These are phyloP conservation scores for Mycena rebaudengoi DNA, from an alignment of 768 basidiomycete species.

Conservation along the genomic window DNA sequence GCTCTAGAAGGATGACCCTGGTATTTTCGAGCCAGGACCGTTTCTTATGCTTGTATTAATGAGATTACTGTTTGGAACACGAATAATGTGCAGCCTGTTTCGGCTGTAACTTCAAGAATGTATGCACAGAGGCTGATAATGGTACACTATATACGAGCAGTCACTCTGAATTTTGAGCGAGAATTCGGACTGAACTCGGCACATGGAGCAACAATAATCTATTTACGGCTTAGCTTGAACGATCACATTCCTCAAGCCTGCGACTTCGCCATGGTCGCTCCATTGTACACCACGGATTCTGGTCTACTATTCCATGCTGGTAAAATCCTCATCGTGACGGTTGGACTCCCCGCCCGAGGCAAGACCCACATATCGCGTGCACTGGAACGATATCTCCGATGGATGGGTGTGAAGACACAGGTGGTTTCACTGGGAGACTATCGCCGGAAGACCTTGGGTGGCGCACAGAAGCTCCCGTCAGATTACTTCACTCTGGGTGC, in stretches of 20 bases:
- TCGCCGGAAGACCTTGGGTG: slow-evolving; percentile 87
- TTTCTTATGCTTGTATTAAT: neutral
- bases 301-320: slow-evolving; percentile 91
- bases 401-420: slow-evolving; percentile 97
- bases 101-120: too few relatives aligned
- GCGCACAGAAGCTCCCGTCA: slow-evolving; percentile 84
- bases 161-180: too few relatives aligned
- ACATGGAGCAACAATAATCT: too few relatives aligned
- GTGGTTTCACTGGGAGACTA: slow-evolving; percentile 97
- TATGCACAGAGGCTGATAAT: too few relatives aligned
- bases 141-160: too few relatives aligned
- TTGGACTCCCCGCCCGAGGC: slow-evolving; percentile 93
- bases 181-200: too few relatives aligned
- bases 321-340: slow-evolving; percentile 92
- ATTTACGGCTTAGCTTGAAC: too few relatives aligned
- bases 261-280: slow-evolving; percentile 91
- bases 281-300: slow-evolving; percentile 91
- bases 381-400: slow-evolving; percentile 95
- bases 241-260: too few relatives aligned
- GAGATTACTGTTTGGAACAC: too few relatives aligned
- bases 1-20: slow-evolving; percentile 2
- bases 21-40: too few relatives aligned
- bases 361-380: slow-evolving; percentile 98
- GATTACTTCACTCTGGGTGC: slow-evolving; percentile 95
- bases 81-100: too few relatives aligned